Percentiles rank a stretch among this genome's conserved stretches.
Conservation (phyloP, 163 green algal genomes). For the Scenedesmus sp. region DNA sequence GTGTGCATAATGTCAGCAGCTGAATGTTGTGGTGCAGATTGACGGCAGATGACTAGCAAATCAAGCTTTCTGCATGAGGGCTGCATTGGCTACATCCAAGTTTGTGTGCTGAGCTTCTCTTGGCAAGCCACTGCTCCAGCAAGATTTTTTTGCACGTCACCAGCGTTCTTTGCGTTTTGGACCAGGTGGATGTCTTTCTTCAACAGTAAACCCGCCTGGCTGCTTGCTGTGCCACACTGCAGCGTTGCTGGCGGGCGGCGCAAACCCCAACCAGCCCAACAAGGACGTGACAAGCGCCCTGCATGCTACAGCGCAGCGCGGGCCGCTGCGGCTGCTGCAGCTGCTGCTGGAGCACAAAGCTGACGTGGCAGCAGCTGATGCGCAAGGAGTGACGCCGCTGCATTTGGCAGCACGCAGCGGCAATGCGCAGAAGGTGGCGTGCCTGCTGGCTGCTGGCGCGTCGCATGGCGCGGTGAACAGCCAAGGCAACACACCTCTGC, state of each 20-base stretch:
- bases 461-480: constrained; percentile 21
- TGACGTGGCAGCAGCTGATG: constrained; percentile 10
- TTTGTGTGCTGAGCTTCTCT: too few relatives aligned
- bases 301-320: constrained; percentile 33
- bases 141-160: not conserved
- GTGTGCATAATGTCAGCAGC: too few relatives aligned
- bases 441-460: constrained; percentile 38
- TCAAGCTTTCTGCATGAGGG: too few relatives aligned
- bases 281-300: constrained; percentile 39
- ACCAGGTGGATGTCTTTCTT: not conserved
- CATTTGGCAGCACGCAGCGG: constrained; percentile 44
- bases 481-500: constrained; percentile 49
- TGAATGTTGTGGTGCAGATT: too few relatives aligned
- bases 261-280: constrained; percentile 34
- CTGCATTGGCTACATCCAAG: too few relatives aligned
- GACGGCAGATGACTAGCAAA: too few relatives aligned
- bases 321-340: constrained; percentile 26
- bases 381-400: constrained; percentile 31
- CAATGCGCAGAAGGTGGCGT: constrained; percentile 26
- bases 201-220: not conserved
- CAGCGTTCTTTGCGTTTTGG: too few relatives aligned
- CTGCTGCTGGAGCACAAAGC: constrained; percentile 47
- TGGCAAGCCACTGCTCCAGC: too few relatives aligned
- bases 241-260: constrained; percentile 25
- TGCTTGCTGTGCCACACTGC: not conserved